Base-by-base conservation (phyloP, 352 stramenopile species). In the Phytophthora colocasiae region DNA sequence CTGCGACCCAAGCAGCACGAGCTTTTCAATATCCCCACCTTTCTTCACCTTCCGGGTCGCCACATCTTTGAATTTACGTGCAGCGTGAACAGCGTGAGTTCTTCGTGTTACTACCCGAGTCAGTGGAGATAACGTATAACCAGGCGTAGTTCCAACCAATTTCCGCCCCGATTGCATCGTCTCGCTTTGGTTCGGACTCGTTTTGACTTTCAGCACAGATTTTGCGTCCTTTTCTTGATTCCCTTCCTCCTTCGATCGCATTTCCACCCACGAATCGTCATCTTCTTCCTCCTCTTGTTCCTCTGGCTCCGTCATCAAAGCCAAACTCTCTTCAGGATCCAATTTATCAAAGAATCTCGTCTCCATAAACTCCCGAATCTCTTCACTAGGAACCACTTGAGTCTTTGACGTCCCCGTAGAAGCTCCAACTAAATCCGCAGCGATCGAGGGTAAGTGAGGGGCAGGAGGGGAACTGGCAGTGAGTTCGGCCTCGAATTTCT, bases 401-500 rank as follows among this genome's bases (percentile, higher is more conserved):
- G 15, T 41, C 47, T 19, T 19, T 31, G 31, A 36, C 4, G 31
- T 36, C 8, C 12, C 31, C 9, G 61, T 43, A 60, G 58, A 50
- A n/a, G 59, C n/a, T 0, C 68, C 64, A 10, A 72, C 50, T 4
- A 82, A 12, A 29, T 81, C 75, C 2, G 71, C 56, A n/a, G 79
- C 45, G 26, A 90, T 80, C 0, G 57, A 71, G 0, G 79, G 79
- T 2, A 91, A 56, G 14, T 85, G 78, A 9, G 85, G 81, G 24
- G 75, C 68, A 7, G 85, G 81, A 1, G 85, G 83, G 4, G 73
- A 77, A 27, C 82, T 91, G 5, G 69, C 79, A n/a, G 69, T 67
- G 5, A 83, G 52, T 15, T 89, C 71, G 0, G 79, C 75, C 48
- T 88, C 80, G 41, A 81, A 84, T 51, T 93, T 93, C 6, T 56